Conservation (phyloP, 108 stramenopile genomes). For the Cylindrotheca closterium region DNA sequence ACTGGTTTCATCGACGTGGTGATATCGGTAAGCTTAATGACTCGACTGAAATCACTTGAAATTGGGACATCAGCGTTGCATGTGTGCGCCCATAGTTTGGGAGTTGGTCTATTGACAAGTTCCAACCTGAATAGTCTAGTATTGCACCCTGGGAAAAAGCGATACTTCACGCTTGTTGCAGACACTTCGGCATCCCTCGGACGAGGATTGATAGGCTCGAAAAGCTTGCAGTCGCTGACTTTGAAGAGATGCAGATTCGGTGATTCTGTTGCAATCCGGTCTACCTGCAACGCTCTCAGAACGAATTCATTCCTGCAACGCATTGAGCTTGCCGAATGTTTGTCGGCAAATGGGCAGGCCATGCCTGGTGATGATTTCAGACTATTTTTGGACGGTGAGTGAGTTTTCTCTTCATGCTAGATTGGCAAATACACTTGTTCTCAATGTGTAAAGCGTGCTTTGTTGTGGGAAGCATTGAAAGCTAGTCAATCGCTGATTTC, state of each 20-base stretch:
- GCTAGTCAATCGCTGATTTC: conserved; percentile 4
- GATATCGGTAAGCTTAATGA: conserved; percentile 17
- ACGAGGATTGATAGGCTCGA: conserved; percentile 6
- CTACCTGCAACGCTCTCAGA: conserved; percentile 9
- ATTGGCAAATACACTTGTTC: too few species aligned
- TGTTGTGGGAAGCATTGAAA: conserved; percentile 4
- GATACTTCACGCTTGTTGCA: conserved; percentile 18
- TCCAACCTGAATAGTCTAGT: background rate
- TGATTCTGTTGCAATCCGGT: conserved; percentile 2
- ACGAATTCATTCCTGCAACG: conserved; percentile 4
- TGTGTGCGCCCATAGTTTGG: conserved; percentile 14
- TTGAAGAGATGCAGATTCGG: conserved; percentile 18
- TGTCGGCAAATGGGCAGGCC: conserved; percentile 16
- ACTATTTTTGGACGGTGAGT: too few species aligned
- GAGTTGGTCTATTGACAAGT: conserved; percentile 15
- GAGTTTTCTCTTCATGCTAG: too few species aligned
- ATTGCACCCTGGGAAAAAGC: conserved; percentile 7
- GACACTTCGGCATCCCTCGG: conserved; percentile 16
- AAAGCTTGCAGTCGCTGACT: background rate
- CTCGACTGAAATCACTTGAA: conserved; percentile 1
- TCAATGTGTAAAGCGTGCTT: background rate
- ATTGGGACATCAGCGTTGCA: conserved; percentile 1
- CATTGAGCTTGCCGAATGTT: conserved; percentile 14
- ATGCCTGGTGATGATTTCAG: conserved; percentile 15
- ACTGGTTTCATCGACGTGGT: conserved; percentile 20